Percentiles rank a stretch among this genome's conserved stretches.
Conservation (phyloP, 2,329 filamentous ascomycete species). For the Aspergillus novoparasiticus region DNA sequence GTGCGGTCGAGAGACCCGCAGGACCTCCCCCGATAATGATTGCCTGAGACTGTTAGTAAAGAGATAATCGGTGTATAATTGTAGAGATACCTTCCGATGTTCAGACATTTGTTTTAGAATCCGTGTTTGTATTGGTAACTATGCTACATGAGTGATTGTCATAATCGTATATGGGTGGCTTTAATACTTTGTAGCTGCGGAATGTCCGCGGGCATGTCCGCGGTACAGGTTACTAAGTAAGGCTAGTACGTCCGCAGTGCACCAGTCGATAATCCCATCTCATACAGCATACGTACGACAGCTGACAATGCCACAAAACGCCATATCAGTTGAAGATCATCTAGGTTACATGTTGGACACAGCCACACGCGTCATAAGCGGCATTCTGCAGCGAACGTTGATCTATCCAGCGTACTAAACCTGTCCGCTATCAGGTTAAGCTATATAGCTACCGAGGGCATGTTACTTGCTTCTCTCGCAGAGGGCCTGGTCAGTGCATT, state of each 20-base stretch:
- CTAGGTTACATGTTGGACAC: neutral
- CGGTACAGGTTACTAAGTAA: neutral
- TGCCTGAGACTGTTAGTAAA: constrained; percentile 5
- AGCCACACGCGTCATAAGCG: neutral
- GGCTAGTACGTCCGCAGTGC: neutral
- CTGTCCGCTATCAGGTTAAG: neutral
- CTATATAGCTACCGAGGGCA: neutral
- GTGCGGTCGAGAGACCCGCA: constrained; percentile 23
- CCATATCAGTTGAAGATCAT: neutral
- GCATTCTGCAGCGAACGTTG: too few species aligned
- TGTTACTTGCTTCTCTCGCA: too few species aligned
- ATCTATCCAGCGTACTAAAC: neutral
- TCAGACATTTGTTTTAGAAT: neutral
- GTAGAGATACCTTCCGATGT: neutral
- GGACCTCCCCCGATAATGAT: constrained; percentile 28
- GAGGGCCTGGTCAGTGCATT: too few species aligned
- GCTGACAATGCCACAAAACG: neutral
- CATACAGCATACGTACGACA: neutral
- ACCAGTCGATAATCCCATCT: neutral
- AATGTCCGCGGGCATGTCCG: neutral
- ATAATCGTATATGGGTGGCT: neutral
- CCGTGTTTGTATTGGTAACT: neutral
- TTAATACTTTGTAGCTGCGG: neutral
- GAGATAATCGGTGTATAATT: neutral
- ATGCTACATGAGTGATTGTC: neutral